Percentiles rank a stretch among this genome's conserved stretches.
These are phyloP conservation scores for Cryptosporidium baileyi DNA, from an alignment of 169 alveolate species.

Conservation along the genomic window DNA sequence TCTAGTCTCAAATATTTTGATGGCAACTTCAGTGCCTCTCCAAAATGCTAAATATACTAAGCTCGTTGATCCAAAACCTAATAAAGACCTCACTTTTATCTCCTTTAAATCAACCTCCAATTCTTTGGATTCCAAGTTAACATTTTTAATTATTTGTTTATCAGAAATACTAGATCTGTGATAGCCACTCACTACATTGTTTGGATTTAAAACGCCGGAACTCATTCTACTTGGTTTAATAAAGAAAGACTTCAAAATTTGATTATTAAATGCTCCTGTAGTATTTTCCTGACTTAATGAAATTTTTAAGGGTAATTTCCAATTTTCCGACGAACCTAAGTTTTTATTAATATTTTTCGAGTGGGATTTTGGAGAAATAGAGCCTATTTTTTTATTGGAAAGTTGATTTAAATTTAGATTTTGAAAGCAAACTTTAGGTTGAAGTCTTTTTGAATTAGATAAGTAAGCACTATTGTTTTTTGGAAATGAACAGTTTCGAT, in stretches of 20 bases:
- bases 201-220: background rate
- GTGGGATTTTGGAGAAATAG: background rate
- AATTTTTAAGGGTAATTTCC: background rate
- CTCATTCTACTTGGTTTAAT: too few relatives aligned
- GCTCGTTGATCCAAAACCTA: slow-evolving; percentile 86
- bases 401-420: too few relatives aligned
- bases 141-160: background rate
- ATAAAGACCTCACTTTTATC: background rate
- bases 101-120: background rate
- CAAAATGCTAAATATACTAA: slow-evolving; percentile 82
- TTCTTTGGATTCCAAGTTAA: background rate
- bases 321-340: background rate
- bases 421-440: too few relatives aligned
- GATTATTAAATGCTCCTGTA: background rate
- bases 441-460: too few relatives aligned
- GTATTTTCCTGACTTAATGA: slow-evolving; percentile 19
- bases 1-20: slow-evolving; percentile 78
- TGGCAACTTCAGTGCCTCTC: slow-evolving; percentile 85
- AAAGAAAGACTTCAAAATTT: background rate
- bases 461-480: too few relatives aligned
- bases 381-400: background rate
- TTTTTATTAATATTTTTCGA: background rate
- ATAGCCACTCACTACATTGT: background rate
- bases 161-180: background rate
- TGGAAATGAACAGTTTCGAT: too few relatives aligned